These are phyloP conservation scores for Mollisia scopiformis DNA, from an alignment of 2,329 filamentous ascomycete species.

Conservation along the genomic window DNA sequence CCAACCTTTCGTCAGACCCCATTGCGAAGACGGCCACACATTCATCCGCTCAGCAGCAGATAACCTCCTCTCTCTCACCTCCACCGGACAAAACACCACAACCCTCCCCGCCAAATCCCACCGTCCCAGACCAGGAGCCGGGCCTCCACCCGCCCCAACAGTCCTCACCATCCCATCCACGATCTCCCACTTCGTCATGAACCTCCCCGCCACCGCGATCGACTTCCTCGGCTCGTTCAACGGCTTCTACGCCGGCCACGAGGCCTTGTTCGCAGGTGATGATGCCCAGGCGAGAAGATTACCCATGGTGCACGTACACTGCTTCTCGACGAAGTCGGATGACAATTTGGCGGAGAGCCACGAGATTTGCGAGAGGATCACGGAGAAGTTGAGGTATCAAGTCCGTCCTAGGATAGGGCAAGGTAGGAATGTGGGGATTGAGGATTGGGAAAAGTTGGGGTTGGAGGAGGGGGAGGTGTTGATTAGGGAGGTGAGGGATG, in stretches of 20 bases:
- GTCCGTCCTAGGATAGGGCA: conserved; percentile 33
- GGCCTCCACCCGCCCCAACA: conserved; percentile 40
- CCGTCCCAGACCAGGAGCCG: conserved; percentile 32
- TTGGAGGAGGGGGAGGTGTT: conserved; percentile 52
- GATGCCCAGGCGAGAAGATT: conserved; percentile 61
- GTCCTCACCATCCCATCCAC: conserved; percentile 66
- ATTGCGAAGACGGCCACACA: conserved; percentile 77
- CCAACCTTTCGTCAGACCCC: conserved; percentile 71
- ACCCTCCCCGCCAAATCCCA: conserved; percentile 49
- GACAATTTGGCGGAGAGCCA: conserved; percentile 64
- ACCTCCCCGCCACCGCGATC: conserved; percentile 87
- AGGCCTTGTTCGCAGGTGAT: conserved; percentile 66
- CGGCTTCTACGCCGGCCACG: conserved; percentile 77
- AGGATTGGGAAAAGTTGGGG: conserved; percentile 46
- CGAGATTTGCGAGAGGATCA: conserved; percentile 70
- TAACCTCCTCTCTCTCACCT: conserved; percentile 53
- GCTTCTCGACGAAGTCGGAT: conserved; percentile 83
- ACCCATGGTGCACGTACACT: conserved; percentile 91
- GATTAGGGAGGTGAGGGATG: conserved; percentile 77
- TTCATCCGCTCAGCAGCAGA: conserved; percentile 78
- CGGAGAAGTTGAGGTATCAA: conserved; percentile 49
- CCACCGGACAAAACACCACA: conserved; percentile 55
- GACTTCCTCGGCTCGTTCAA: conserved; percentile 78
- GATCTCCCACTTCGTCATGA: conserved; percentile 97
- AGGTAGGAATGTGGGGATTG: not conserved